Percentiles rank a stretch among this genome's conserved stretches.
These are phyloP conservation scores for Gnaphalium uliginosum DNA, from an alignment of 129 eudicot genomes.

Conservation along the genomic window DNA sequence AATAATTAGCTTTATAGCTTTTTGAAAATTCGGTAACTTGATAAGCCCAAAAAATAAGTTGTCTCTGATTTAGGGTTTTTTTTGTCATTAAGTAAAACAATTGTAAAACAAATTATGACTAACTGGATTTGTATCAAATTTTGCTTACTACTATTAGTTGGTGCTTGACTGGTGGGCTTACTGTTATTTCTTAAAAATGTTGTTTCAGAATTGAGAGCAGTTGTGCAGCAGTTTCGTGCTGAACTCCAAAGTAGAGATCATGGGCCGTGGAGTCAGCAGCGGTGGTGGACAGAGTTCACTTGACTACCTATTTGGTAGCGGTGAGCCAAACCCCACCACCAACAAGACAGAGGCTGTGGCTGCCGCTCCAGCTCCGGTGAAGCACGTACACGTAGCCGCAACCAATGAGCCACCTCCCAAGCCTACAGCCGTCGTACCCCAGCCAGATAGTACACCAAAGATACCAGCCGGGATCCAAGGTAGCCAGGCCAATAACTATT, in stretches of 20 bases:
- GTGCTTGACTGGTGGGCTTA: neutral
- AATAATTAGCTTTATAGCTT: too few relatives aligned
- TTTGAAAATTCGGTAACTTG: too few relatives aligned
- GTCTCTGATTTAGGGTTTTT: too few relatives aligned
- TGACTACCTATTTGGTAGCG: conserved; percentile 70
- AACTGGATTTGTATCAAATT: neutral
- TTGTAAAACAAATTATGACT: too few relatives aligned
- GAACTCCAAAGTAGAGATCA: conserved; percentile 29
- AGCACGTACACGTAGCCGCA: conserved; percentile 29
- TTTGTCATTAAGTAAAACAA: too few relatives aligned
- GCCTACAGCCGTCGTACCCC: conserved; percentile 46
- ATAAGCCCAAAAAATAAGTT: too few relatives aligned
- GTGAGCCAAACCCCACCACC: conserved; percentile 51
- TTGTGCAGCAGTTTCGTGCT: neutral
- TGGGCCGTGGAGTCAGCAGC: conserved; percentile 88
- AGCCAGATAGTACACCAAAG: conserved; percentile 45
- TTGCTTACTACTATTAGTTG: neutral
- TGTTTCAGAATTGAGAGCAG: neutral
- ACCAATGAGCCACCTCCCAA: conserved; percentile 48
- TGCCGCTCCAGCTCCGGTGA: conserved; percentile 15
- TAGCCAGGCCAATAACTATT: conserved; percentile 56
- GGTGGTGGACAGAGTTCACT: conserved; percentile 85
- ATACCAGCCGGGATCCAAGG: conserved; percentile 78
- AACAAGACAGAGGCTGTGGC: conserved; percentile 30
- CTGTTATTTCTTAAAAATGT: neutral